Evolutionary conservation across 1,284 basidiomycete genomes (phyloP), one percentile per base, ranked within the genome.

Genomic region (Microbotryum saponariae): DNA sequence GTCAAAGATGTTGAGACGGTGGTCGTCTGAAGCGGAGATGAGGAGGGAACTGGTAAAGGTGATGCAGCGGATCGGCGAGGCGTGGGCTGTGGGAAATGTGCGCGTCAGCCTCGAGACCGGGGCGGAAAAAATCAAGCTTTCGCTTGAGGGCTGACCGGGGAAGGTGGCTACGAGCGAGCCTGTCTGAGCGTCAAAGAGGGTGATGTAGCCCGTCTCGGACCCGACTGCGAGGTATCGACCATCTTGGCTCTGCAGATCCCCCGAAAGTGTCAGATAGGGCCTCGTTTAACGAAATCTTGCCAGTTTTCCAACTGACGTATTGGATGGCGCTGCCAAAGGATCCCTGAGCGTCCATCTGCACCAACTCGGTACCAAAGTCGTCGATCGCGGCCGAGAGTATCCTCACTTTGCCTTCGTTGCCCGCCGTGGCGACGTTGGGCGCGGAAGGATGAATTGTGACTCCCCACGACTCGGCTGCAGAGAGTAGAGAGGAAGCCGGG

Each of bases 1-100:
- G 58, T 73, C 71, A 27, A 68, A 71, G 21, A 71, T 66, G 56
- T 69, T 70, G 56, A 72, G 66, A 29, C 67, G 66, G 56, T 68
- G 69, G 63, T 72, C 70, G 61, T 73, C 71, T 18, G 69, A 69
- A 7, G 61, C 70, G 18, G 71, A 70, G 42, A 70, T 62, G 42
- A 73, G 62, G 29, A 73, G 64, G 42, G 58, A 63, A 8, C 67
- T 70, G 58, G 71, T 71, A 61, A 72, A 73, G 12, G 69, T 46
- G 49, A 71, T 31, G 37, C 66, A 62, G 6, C 71, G 70, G 49
- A 73, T 70, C 21, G 71, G 68, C 14, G 65, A 61, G 2, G 66
- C 65, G 59, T 73, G 71, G 33, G 71, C 69, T 70, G 51, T 20
- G 23, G 25, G 9, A 8, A 18, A 33, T 18, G 37, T 42, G 14